Evolutionary conservation across 1,284 basidiomycete species (phyloP), one percentile per base, ranked within the genome.

Genomic region (Irpex lacteus): DNA sequence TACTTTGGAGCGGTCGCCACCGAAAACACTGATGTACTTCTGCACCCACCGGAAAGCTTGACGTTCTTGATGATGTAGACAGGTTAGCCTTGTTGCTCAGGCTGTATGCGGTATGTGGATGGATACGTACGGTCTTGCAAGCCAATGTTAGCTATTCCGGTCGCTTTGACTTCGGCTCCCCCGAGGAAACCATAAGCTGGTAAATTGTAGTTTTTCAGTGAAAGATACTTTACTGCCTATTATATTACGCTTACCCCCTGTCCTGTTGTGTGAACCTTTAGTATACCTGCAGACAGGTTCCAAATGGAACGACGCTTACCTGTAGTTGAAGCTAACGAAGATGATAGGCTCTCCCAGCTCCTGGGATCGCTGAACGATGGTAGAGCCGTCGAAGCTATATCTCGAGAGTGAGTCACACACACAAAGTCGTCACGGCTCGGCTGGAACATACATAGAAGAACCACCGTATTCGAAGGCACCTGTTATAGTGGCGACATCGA

Each of bases 41-140:
- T 81, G 76, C 0, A 83, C 71, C 89, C 89, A 92, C 63, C 84
- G 72, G 13, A 92, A 72, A 0, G 87, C 87, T 44, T 79, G 70
- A 7, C 82, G 81, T 70, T 86, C 85, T 86, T 34, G 34, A 34
- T 34, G 34, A 34, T 34, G 34, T 34, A 34, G 34, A 34, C 34
- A 34, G 7, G 34, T 34, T 34, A 34, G 34, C 34, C 34, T 34
- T 34, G 34, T 34, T n/a, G n/a, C n/a, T n/a, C n/a, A n/a, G 34
- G 34, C 47, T 49, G 47, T 49, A 15, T 21, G 21, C 19, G 15
- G 53, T 21, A 9, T 5, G 47, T 15, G 55, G 34, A 21, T 8
- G 18, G 18, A 3, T 21, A 74, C 82, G 67, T 64, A 85, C 84
- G 83, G 67, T 85, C 83, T 53, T 78, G 80, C 3, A 87, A 70